Evolutionary conservation across 768 basidiomycete genomes (phyloP).

Genomic region (Suillus plorans): DNA sequence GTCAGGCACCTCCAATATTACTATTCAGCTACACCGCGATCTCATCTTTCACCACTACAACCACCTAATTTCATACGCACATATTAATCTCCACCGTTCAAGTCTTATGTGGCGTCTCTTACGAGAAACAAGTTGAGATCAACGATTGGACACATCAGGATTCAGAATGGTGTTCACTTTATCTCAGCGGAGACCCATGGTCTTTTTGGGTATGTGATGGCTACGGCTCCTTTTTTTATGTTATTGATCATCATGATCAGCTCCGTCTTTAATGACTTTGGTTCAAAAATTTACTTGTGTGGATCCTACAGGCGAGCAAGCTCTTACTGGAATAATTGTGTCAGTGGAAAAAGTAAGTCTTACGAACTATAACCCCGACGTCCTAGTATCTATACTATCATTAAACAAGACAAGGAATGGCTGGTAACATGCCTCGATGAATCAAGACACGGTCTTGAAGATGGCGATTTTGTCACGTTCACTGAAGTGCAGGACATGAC

Average conservation of each 20-base stretch:
- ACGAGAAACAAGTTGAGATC: constrained; percentile 87
- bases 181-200: constrained; percentile 90
- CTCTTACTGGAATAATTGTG: constrained; percentile 92
- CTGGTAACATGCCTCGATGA: constrained; percentile 96
- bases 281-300: constrained; percentile 89
- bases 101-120: constrained; percentile 77
- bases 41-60: constrained; percentile 7
- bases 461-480: constrained; percentile 97
- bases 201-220: constrained; percentile 76
- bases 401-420: constrained; percentile 73
- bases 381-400: neutral
- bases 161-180: constrained; percentile 81
- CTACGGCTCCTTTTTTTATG: neutral
- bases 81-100: constrained; percentile 47
- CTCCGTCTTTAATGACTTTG: constrained; percentile 96
- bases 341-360: constrained; percentile 76
- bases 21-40: constrained; percentile 2
- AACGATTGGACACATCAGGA: constrained; percentile 84
- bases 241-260: constrained; percentile 39
- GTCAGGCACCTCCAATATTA: neutral
- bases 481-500: constrained; percentile 94
- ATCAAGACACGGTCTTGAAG: constrained; percentile 96
- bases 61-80: constrained; percentile 3
- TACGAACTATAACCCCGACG: neutral
- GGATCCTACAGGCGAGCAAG: constrained; percentile 97